Percentiles rank a stretch among this genome's conserved stretches.
Evolutionary conservation across 2,329 filamentous ascomycete species (phyloP).

Genomic region (Trichoderma koningiopsis): DNA sequence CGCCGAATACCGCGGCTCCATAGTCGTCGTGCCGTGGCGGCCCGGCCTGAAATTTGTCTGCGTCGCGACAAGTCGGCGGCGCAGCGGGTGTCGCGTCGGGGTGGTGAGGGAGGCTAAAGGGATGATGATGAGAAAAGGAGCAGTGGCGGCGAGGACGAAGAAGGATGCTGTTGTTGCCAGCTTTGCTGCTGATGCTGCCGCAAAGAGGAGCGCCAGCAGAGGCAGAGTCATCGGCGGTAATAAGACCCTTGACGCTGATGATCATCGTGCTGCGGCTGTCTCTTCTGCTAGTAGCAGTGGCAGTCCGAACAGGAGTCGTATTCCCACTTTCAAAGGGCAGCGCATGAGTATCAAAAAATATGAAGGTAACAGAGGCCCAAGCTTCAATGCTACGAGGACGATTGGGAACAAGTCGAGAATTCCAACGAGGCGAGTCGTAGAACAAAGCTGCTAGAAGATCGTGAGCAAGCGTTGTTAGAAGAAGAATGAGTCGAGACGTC

Average conservation of each 20-base stretch:
- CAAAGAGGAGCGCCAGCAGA: background rate
- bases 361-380: background rate
- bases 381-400: background rate
- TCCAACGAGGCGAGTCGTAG: background rate
- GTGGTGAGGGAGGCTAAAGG: conserved; percentile 4
- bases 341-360: background rate
- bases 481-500: background rate
- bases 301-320: background rate
- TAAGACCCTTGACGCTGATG: background rate
- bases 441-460: background rate
- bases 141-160: background rate
- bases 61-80: background rate
- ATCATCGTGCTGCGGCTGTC: background rate
- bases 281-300: background rate
- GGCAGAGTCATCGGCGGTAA: background rate
- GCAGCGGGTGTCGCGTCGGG: conserved; percentile 5
- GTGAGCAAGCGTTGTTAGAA: no score
- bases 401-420: background rate
- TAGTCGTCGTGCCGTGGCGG: conserved; percentile 18
- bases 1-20: conserved; percentile 19
- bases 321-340: background rate
- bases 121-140: no score
- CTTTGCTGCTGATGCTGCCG: background rate
- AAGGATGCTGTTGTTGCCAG: background rate
- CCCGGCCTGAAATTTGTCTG: conserved; percentile 12